Evolutionary conservation across 208 protist species (phyloP).

Genomic region (Herpetomonas muscarum): DNA sequence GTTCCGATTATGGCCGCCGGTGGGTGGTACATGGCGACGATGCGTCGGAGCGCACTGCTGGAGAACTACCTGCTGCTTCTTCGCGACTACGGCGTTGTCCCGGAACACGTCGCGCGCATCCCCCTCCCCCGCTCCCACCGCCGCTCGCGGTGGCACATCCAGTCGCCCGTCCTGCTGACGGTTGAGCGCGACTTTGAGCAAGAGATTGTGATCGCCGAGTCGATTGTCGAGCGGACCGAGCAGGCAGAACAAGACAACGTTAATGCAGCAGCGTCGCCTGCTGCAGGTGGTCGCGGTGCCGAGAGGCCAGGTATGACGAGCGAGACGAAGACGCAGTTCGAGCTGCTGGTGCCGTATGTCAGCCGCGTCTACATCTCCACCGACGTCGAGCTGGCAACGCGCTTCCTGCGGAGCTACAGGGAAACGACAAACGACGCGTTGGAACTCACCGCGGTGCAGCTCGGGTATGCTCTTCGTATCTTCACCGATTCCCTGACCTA

Average conservation of each 20-base stretch:
- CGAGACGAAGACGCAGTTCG: no score
- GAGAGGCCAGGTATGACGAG: no score
- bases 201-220: constrained; percentile 13
- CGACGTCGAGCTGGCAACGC: constrained; percentile 12
- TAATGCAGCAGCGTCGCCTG: no score
- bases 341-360: constrained; percentile 13
- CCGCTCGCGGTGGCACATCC: not conserved
- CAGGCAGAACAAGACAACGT: no score
- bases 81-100: constrained; percentile 4
- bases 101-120: constrained; percentile 13
- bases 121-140: constrained; percentile 9
- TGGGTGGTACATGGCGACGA: not conserved
- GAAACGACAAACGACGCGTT: constrained; percentile 1
- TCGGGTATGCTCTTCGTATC: constrained; percentile 3
- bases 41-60: constrained; percentile 5
- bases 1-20: constrained; percentile 2
- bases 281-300: no score
- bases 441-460: constrained; percentile 1
- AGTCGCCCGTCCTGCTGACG: not conserved
- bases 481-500: constrained; percentile 14
- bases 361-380: not conserved
- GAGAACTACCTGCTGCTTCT: not conserved
- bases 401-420: constrained; percentile 11
- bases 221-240: not conserved
- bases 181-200: constrained; percentile 10